phyloP scores from a whole-genome alignment of 805 yeast species.

The Grigorovia humatica region DNA sequence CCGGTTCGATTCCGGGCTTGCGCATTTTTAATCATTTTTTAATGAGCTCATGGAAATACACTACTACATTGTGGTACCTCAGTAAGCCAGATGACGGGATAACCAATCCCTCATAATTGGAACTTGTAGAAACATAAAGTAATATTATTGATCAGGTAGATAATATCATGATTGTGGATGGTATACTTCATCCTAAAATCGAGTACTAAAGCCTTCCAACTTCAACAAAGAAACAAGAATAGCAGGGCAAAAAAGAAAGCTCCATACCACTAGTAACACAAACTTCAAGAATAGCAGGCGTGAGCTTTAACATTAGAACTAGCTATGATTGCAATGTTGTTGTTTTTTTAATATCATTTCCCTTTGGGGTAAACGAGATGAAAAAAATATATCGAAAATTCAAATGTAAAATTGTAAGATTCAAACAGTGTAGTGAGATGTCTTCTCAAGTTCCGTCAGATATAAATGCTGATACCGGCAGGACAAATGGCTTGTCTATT shows the following conservation, averaged over 20 bases:
- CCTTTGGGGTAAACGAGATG: background rate
- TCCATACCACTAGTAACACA: no score
- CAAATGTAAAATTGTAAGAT: background rate
- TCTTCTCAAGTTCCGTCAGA: slow-evolving; percentile 14
- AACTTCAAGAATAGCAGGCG: no score
- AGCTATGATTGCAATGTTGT: background rate
- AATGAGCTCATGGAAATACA: background rate
- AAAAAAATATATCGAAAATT: background rate
- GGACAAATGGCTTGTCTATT: slow-evolving; percentile 18
- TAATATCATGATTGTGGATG: no score
- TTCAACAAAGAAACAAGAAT: no score
- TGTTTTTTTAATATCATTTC: background rate
- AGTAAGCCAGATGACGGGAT: background rate
- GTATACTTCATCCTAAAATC: no score
- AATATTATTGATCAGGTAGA: no score
- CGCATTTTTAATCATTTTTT: background rate
- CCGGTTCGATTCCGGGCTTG: slow-evolving; percentile 1
- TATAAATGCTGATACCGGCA: slow-evolving; percentile 13
- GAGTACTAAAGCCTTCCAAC: no score
- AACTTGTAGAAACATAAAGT: no score
- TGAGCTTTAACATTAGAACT: background rate
- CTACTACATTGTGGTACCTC: no score
- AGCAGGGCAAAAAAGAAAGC: no score
- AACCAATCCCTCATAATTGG: background rate
- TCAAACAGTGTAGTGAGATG: slow-evolving; percentile 6